Conservation (phyloP, 2,329 filamentous ascomycete species). For the Aspergillus niger region DNA sequence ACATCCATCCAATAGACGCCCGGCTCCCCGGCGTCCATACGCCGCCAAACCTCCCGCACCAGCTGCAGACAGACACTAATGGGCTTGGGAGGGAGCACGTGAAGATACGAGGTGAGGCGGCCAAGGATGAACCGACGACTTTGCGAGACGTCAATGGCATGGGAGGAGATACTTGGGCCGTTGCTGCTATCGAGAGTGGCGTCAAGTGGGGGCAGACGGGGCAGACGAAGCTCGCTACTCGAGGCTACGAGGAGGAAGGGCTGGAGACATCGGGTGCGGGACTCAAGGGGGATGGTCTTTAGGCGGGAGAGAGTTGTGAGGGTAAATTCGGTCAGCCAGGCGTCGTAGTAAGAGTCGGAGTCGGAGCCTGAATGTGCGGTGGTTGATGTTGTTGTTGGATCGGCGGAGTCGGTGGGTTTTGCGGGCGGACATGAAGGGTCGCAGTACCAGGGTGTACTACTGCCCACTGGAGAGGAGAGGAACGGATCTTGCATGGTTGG, state of each 20-base stretch:
- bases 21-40: slow-evolving; percentile 50
- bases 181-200: slow-evolving; percentile 4
- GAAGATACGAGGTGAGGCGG: slow-evolving; percentile 49
- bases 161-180: slow-evolving; percentile 34
- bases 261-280: slow-evolving; percentile 57
- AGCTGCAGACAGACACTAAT: slow-evolving; percentile 53
- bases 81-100: slow-evolving; percentile 55
- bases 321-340: slow-evolving; percentile 55
- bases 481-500: slow-evolving; percentile 21
- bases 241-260: slow-evolving; percentile 55
- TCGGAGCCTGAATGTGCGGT: slow-evolving; percentile 23
- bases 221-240: slow-evolving; percentile 54
- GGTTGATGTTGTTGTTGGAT: slow-evolving; percentile 25
- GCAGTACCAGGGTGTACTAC: slow-evolving; percentile 21
- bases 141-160: slow-evolving; percentile 50
- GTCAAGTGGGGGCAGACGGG: slow-evolving; percentile 28
- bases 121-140: slow-evolving; percentile 53
- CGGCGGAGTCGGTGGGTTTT: slow-evolving; percentile 13
- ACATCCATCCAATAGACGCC: slow-evolving; percentile 59
- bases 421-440: slow-evolving; percentile 15
- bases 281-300: slow-evolving; percentile 54
- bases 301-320: slow-evolving; percentile 54
- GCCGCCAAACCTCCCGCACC: slow-evolving; percentile 56
- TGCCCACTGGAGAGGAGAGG: slow-evolving; percentile 28
- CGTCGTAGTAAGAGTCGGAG: slow-evolving; percentile 29